A percentile compares a stretch with the other conserved stretches of the same genome.
These are phyloP conservation scores for Starmerella bacillaris DNA, from an alignment of 805 yeast genomes.

Conservation along the genomic window DNA sequence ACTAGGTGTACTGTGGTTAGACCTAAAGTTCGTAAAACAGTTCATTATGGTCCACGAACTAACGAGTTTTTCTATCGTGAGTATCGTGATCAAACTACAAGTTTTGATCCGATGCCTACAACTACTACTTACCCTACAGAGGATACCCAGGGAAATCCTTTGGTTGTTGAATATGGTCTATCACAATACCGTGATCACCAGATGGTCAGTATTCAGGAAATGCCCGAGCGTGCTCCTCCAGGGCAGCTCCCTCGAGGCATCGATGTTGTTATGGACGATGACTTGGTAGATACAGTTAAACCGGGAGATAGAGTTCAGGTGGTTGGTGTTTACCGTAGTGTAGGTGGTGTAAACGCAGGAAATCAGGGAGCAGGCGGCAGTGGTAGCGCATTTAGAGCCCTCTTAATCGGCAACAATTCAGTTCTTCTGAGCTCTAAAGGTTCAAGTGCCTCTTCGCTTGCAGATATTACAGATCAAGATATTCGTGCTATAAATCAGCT, in stretches of 20 bases:
- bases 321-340: conserved; percentile 81
- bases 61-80: conserved; percentile 77
- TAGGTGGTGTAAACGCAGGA: conserved; percentile 49
- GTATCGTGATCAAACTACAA: conserved; percentile 80
- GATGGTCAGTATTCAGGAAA: conserved; percentile 80
- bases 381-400: conserved; percentile 42
- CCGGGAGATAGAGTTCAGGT: conserved; percentile 94
- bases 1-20: conserved; percentile 84
- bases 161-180: conserved; percentile 81
- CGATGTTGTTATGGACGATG: conserved; percentile 87
- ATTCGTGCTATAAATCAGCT: conserved; percentile 70
- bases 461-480: conserved; percentile 62
- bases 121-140: conserved; percentile 83
- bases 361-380: conserved; percentile 20
- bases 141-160: conserved; percentile 76
- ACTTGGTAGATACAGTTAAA: conserved; percentile 74
- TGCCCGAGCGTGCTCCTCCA: conserved; percentile 96
- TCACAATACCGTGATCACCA: conserved; percentile 90
- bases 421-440: conserved; percentile 80
- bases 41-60: conserved; percentile 76
- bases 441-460: conserved; percentile 38
- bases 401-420: conserved; percentile 75
- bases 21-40: conserved; percentile 79
- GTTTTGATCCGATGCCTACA: conserved; percentile 66
- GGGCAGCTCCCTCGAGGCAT: conserved; percentile 91